These are phyloP conservation scores for Aspergillus bridgeri DNA, from an alignment of 495 filamentous ascomycete genomes.

Conservation along the genomic window DNA sequence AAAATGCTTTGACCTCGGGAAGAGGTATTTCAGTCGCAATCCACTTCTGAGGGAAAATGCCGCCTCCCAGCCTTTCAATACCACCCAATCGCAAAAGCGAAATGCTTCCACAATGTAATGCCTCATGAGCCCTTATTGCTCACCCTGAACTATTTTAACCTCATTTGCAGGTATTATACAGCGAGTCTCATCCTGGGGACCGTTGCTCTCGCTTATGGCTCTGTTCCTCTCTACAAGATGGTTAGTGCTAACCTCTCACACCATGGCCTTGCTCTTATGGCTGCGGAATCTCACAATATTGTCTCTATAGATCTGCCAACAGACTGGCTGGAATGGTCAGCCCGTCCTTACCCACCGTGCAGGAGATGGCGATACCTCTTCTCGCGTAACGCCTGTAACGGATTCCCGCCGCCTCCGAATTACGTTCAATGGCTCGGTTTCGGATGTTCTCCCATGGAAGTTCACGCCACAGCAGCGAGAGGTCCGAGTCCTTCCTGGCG, in stretches of 20 bases:
- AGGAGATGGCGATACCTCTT: slow-evolving; percentile 61
- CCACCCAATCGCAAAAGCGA: slow-evolving; percentile 39
- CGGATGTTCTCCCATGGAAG: slow-evolving; percentile 94
- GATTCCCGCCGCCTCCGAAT: slow-evolving; percentile 83
- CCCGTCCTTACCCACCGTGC: slow-evolving; percentile 77
- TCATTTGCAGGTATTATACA: slow-evolving; percentile 66
- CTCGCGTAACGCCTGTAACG: slow-evolving; percentile 74
- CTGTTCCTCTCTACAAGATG: slow-evolving; percentile 98
- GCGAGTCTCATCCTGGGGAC: slow-evolving; percentile 85
- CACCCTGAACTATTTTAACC: slow-evolving; percentile 1
- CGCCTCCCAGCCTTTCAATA: slow-evolving; percentile 36
- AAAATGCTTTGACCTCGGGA: slow-evolving; percentile 24
- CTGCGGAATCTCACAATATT: slow-evolving; percentile 1
- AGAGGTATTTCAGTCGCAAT: slow-evolving; percentile 39
- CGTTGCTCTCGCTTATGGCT: slow-evolving; percentile 88
- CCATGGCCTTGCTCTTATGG: not conserved
- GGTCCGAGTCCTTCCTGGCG: slow-evolving; percentile 89
- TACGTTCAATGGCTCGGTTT: slow-evolving; percentile 93
- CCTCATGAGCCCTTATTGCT: not conserved
- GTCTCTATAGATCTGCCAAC: slow-evolving; percentile 77
- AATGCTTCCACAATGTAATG: slow-evolving; percentile 45
- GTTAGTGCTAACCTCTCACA: slow-evolving; percentile 37
- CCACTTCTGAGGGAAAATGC: slow-evolving; percentile 27
- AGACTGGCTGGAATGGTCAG: slow-evolving; percentile 92
- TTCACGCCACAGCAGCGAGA: slow-evolving; percentile 96